Conservation (phyloP, 768 basidiomycete genomes). For the Russula earlei region DNA sequence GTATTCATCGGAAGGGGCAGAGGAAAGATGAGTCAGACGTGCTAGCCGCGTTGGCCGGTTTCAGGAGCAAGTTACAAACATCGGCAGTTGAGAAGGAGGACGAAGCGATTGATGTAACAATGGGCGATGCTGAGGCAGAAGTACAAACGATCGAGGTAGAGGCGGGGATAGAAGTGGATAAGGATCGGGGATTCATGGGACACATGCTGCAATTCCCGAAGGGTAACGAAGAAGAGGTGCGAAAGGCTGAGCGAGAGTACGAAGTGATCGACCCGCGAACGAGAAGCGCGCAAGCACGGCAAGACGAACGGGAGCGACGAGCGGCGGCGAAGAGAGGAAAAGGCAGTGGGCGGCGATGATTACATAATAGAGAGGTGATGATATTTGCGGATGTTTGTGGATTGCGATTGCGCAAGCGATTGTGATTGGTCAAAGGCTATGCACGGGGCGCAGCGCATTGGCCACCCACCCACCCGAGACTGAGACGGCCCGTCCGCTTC, state of each 20-base stretch:
- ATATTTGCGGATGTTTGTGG: background rate
- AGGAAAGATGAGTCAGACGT: constrained; percentile 63
- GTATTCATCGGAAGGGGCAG: constrained; percentile 44
- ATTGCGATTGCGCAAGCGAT: too few species aligned
- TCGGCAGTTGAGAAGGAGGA: constrained; percentile 22
- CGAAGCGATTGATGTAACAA: constrained; percentile 21
- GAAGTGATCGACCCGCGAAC: constrained; percentile 83
- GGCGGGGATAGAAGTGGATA: constrained; percentile 63
- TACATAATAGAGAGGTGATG: background rate
- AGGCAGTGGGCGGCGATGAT: constrained; percentile 24
- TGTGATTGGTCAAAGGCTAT: too few species aligned
- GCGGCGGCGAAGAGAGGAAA: constrained; percentile 24
- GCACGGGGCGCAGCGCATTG: too few species aligned
- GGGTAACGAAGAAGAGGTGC: constrained; percentile 63
- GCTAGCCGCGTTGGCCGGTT: constrained; percentile 56
- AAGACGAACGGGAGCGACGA: constrained; percentile 69
- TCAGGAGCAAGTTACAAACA: constrained; percentile 59
- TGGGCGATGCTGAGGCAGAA: constrained; percentile 17
- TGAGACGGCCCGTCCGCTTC: too few species aligned
- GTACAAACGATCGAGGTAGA: constrained; percentile 32
- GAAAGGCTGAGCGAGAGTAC: constrained; percentile 75
- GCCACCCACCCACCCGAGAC: too few species aligned
- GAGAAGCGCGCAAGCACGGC: constrained; percentile 60
- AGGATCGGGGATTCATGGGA: constrained; percentile 63
- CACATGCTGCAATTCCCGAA: constrained; percentile 72